Percentiles rank a stretch among this genome's conserved stretches.
phyloP scores from a whole-genome alignment of 2,329 filamentous ascomycete genomes.

The Penicillium brevicompactum region DNA sequence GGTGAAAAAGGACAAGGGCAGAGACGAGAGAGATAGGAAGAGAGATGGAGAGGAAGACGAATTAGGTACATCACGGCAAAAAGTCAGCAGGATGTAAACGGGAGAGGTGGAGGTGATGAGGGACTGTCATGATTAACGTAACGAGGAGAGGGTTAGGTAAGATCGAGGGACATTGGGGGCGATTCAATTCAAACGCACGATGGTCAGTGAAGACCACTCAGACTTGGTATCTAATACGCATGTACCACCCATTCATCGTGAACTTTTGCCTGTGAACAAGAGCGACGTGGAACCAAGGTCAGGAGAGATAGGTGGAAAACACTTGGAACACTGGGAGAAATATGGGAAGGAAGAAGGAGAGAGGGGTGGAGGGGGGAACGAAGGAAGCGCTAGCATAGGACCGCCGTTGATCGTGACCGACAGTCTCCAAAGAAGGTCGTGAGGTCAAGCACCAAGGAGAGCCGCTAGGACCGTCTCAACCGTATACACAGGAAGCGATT shows the following conservation, averaged over 20 bases:
- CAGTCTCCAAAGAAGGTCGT: constrained; percentile 29
- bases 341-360: constrained; percentile 5
- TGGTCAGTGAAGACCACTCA: constrained; percentile 18
- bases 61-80: constrained; percentile 6
- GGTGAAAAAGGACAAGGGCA: constrained; percentile 1
- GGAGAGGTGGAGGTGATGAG: constrained; percentile 1
- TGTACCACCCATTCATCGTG: constrained; percentile 23
- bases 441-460: constrained; percentile 25
- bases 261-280: constrained; percentile 28
- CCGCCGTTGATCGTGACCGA: constrained; percentile 33
- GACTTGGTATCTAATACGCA: constrained; percentile 29
- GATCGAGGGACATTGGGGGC: constrained; percentile 15
- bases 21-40: constrained; percentile 2
- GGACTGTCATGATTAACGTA: constrained; percentile 6
- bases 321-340: constrained; percentile 10
- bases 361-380: constrained; percentile 19
- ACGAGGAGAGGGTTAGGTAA: constrained; percentile 6
- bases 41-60: constrained; percentile 3
- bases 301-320: constrained; percentile 19
- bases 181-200: constrained; percentile 22
- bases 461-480: constrained; percentile 20
- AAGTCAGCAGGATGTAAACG: constrained; percentile 8
- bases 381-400: constrained; percentile 29
- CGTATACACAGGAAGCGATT: constrained; percentile 22
- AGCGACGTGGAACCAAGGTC: constrained; percentile 13